Conservation (phyloP, 106 monocot genomes). For the Phalaenopsis aphrodite region DNA sequence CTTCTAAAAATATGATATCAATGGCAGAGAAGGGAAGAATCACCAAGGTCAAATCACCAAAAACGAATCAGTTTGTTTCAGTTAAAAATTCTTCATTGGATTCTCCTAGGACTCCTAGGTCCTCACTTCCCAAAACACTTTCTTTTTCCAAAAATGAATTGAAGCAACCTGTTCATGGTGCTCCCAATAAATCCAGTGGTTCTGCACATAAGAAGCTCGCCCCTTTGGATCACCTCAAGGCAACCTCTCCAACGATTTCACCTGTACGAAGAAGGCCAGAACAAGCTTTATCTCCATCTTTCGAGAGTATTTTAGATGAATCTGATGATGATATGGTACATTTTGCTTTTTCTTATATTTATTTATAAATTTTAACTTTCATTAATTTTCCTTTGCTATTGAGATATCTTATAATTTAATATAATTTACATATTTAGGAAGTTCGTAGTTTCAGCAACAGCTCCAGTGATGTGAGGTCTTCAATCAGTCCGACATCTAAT, state of each 20-base stretch:
- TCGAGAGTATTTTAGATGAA: background rate
- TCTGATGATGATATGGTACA: conserved; percentile 26
- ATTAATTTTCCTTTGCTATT: background rate
- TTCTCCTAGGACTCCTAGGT: conserved; percentile 15
- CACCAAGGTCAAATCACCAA: background rate
- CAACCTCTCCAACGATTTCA: conserved; percentile 8
- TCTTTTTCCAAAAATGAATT: conserved; percentile 15
- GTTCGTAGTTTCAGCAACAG: conserved; percentile 11
- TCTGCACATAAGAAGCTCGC: conserved; percentile 6
- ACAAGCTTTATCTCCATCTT: conserved; percentile 4
- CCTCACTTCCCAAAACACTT: conserved; percentile 7
- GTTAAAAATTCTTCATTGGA: conserved; percentile 6
- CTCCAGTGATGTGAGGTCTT: background rate
- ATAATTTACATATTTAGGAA: background rate
- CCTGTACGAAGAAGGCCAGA: conserved; percentile 15
- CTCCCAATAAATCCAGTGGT: conserved; percentile 1
- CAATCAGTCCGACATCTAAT: background rate
- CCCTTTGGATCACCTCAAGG: conserved; percentile 4
- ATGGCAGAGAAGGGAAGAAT: conserved; percentile 7
- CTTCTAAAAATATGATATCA: background rate
- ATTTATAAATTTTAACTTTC: conserved; percentile 3
- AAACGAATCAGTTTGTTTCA: conserved; percentile 7
- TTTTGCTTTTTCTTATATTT: background rate
- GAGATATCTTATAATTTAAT: background rate
- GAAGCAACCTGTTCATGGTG: conserved; percentile 3